Conservation (phyloP, 2,329 filamentous ascomycete genomes). For the Clonostachys sp. region DNA sequence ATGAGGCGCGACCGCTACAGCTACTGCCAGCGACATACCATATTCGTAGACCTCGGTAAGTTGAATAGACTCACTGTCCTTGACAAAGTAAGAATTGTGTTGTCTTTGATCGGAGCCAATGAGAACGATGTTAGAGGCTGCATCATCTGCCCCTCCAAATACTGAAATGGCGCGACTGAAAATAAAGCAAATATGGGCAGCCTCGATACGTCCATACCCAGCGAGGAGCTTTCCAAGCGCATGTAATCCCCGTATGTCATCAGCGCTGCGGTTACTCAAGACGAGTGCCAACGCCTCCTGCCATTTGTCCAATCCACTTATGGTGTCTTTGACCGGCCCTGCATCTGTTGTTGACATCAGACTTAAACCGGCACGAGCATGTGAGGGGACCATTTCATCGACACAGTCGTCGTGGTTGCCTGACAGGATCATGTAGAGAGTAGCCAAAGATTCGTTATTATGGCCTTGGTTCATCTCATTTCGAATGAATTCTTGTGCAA, state of each 20-base stretch:
- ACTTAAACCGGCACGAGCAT: constrained; percentile 86
- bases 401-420: constrained; percentile 93
- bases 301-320: constrained; percentile 90
- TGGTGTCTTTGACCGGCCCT: constrained; percentile 62
- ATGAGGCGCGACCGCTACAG: constrained; percentile 63
- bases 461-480: constrained; percentile 86
- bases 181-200: constrained; percentile 89
- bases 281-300: constrained; percentile 83
- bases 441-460: constrained; percentile 82
- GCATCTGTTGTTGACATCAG: constrained; percentile 65
- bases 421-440: constrained; percentile 88
- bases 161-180: constrained; percentile 70
- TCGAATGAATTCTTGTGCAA: constrained; percentile 90
- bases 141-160: constrained; percentile 81
- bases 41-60: constrained; percentile 97
- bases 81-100: constrained; percentile 66
- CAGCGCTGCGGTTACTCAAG: constrained; percentile 78
- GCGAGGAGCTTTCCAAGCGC: constrained; percentile 78
- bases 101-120: constrained; percentile 70
- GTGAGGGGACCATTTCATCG: constrained; percentile 90
- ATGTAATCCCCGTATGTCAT: constrained; percentile 73
- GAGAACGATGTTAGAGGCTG: constrained; percentile 72
- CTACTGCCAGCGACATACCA: constrained; percentile 67
- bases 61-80: constrained; percentile 81
- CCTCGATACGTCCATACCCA: constrained; percentile 83